Evolutionary conservation across 441 rosid genomes (phyloP), one percentile per base, ranked within the genome.

Genomic region (Hura crepitans): DNA sequence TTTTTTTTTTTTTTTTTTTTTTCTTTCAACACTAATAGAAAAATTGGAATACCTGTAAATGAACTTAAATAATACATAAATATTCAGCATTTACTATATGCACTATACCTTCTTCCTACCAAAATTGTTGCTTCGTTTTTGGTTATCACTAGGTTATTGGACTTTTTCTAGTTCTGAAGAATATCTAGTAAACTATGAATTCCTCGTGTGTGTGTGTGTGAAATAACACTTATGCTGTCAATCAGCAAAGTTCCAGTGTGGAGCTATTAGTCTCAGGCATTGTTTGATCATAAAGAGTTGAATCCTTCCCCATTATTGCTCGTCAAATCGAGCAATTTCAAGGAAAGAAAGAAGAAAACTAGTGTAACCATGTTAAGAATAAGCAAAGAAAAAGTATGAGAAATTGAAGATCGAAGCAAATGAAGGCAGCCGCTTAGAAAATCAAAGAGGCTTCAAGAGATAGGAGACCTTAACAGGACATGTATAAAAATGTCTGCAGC

Each of bases 391-490:
- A 79, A 81, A 72, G 81, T 85, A n/a, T n/a, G 85, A 81, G 50
- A 81, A 70, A 47, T 82, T 85, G 3, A 82, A 72, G 70, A 75
- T 31, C 23, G 68, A 25, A 62, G 80, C 78, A 2, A 77, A 75
- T 6, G 46, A 54, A 20, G 54, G 69, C 4, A 62, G 45, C 39
- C 30, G 20, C 7, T 0, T 5, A 8, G 25, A 50, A 0, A 28
- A 6, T 37, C 66, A 25, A 0, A 75, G 77, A 1, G 73, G 75
- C 20, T 81, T 68, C 49, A 74, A 77, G 20, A 74, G 79, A 8
- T 87, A 87, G 37, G 87, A 87, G 77, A 82, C 87, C 0, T 65
- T 85, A 35, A 70, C 89, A 0, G 91, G 78, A 20, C 91, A 87
- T 43, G 67, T 82, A 43, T 87, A 89, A 89, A 72, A 79, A 62